A percentile compares a stretch with the other conserved stretches of the same genome.
Conservation (phyloP, 805 yeast genomes). For the Maudiozyma bulderi region DNA sequence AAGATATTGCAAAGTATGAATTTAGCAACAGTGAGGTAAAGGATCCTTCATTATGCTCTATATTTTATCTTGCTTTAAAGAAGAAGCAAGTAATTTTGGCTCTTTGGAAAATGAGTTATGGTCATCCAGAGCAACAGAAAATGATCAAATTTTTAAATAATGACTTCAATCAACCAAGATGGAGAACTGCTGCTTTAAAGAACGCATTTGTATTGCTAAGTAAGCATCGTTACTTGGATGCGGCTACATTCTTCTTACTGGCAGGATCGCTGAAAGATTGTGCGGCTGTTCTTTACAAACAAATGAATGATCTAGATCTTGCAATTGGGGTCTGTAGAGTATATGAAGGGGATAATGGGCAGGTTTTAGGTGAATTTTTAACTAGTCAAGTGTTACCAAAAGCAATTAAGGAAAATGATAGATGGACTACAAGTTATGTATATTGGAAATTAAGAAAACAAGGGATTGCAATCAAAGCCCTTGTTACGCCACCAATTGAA, state of each 20-base stretch:
- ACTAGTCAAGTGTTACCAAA: slow-evolving; percentile 41
- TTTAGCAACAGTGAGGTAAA: slow-evolving; percentile 45
- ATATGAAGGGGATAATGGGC: slow-evolving; percentile 55
- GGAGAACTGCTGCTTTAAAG: slow-evolving; percentile 84
- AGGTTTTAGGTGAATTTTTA: slow-evolving; percentile 42
- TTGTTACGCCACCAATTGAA: slow-evolving; percentile 46
- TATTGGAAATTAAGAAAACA: slow-evolving; percentile 54
- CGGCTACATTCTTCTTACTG: slow-evolving; percentile 79
- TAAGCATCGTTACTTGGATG: slow-evolving; percentile 77
- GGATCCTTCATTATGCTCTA: slow-evolving; percentile 67
- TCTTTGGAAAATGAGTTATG: slow-evolving; percentile 69
- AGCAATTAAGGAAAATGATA: slow-evolving; percentile 53
- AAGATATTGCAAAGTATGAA: slow-evolving; percentile 61
- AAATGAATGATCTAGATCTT: slow-evolving; percentile 57
- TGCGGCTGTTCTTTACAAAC: slow-evolving; percentile 59
- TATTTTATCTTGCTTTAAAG: slow-evolving; percentile 67
- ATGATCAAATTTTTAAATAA: slow-evolving; percentile 68
- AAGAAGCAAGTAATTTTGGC: slow-evolving; percentile 71
- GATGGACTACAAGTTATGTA: slow-evolving; percentile 78
- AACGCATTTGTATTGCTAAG: slow-evolving; percentile 87
- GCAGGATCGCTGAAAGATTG: slow-evolving; percentile 72
- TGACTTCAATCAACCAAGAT: slow-evolving; percentile 64
- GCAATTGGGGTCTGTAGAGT: slow-evolving; percentile 78
- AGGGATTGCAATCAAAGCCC: slow-evolving; percentile 48
- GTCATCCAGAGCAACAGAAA: slow-evolving; percentile 74